phyloP scores from a whole-genome alignment of 2,329 filamentous ascomycete genomes.

The Fusarium beomiforme region DNA sequence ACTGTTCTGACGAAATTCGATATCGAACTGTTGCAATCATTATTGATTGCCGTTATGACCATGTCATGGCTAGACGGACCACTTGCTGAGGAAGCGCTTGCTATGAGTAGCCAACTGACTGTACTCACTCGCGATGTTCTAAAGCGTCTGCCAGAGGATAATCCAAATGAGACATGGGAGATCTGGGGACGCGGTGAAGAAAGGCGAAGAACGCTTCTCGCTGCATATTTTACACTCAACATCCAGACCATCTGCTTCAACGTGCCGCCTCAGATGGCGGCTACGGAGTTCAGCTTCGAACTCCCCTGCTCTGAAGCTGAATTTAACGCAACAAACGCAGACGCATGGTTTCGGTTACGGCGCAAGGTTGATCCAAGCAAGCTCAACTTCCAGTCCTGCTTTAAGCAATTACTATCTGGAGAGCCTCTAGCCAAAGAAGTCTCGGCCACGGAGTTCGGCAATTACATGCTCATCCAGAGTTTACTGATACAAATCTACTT shows the following conservation, averaged over 20 bases:
- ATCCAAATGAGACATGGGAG: not conserved
- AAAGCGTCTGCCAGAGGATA: not conserved
- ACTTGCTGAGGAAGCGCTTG: not conserved
- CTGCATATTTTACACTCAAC: not conserved
- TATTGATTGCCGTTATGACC: not conserved
- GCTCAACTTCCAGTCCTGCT: not conserved
- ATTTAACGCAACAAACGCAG: not conserved
- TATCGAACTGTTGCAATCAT: not conserved
- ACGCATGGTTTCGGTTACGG: not conserved
- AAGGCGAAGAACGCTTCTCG: not conserved
- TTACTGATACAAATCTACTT: slow-evolving; percentile 20
- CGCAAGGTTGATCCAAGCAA: not conserved
- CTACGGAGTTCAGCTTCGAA: not conserved
- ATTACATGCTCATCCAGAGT: slow-evolving; percentile 25
- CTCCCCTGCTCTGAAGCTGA: not conserved
- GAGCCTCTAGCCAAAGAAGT: not conserved
- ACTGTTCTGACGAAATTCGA: not conserved
- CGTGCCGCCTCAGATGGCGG: not conserved
- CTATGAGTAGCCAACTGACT: not conserved
- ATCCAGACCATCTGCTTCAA: not conserved
- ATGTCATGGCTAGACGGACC: not conserved
- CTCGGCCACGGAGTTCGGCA: slow-evolving; percentile 16
- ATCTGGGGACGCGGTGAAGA: not conserved
- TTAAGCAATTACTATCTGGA: not conserved
- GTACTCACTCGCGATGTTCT: not conserved